phyloP scores from a whole-genome alignment of 805 yeast species.

The Candida suzukii region DNA sequence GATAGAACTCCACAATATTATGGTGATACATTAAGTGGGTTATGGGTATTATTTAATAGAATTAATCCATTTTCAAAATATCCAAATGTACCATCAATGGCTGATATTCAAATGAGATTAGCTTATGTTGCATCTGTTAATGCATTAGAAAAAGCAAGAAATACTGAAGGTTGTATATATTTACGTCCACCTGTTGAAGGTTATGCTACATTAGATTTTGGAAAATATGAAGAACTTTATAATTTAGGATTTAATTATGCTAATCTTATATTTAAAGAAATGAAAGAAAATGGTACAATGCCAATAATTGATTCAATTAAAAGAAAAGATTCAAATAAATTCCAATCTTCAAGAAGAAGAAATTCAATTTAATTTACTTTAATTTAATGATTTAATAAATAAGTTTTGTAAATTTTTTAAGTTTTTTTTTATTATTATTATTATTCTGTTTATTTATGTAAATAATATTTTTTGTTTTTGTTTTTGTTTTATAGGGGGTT shows the following conservation, averaged over 20 bases:
- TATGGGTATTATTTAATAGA: slow-evolving; percentile 82
- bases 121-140: slow-evolving; percentile 95
- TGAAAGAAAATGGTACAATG: slow-evolving; percentile 46
- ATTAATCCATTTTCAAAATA: slow-evolving; percentile 85
- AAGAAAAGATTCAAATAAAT: slow-evolving; percentile 22
- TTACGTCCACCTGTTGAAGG: slow-evolving; percentile 91
- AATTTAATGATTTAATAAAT: too few species aligned
- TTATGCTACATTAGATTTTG: slow-evolving; percentile 88
- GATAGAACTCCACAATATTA: slow-evolving; percentile 84
- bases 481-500: background rate
- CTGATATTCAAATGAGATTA: slow-evolving; percentile 87
- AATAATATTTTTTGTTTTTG: background rate
- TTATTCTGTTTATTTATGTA: background rate
- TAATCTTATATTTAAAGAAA: slow-evolving; percentile 41
- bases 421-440: background rate
- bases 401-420: too few species aligned
- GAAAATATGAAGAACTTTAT: slow-evolving; percentile 84
- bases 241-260: slow-evolving; percentile 77
- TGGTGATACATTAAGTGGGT: slow-evolving; percentile 89
- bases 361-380: slow-evolving; percentile 62
- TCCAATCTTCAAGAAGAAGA: slow-evolving; percentile 39
- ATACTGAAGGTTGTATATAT: slow-evolving; percentile 77
- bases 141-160: slow-evolving; percentile 83
- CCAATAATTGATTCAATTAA: slow-evolving; percentile 54
- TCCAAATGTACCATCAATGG: slow-evolving; percentile 89